Percentiles rank a stretch among this genome's conserved stretches.
phyloP scores from a whole-genome alignment of 345 rosid species.

The Salix caprea region DNA sequence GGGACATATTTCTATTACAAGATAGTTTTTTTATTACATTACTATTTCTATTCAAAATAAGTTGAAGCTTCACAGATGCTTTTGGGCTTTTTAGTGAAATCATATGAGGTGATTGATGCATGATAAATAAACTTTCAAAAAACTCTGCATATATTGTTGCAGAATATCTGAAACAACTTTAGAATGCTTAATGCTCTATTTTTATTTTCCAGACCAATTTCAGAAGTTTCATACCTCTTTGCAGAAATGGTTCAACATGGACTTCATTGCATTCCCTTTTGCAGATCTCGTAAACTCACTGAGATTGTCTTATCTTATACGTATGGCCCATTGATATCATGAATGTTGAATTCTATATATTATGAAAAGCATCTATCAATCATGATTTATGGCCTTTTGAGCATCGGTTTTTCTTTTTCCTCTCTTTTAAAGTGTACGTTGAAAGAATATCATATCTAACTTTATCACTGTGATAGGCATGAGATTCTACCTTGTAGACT shows the following conservation, averaged over 20 bases:
- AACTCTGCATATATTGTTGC: neutral
- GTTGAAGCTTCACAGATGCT: neutral
- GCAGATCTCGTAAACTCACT: conserved; percentile 85
- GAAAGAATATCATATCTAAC: conserved; percentile 11
- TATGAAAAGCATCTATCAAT: neutral
- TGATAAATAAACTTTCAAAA: neutral
- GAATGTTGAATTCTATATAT: neutral
- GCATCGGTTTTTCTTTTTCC: neutral
- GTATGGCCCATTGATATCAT: conserved; percentile 42
- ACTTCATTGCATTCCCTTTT: conserved; percentile 88
- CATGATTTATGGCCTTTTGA: neutral
- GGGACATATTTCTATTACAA: too few relatives aligned
- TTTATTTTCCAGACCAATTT: conserved; percentile 86
- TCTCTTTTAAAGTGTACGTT: neutral
- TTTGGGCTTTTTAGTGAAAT: neutral
- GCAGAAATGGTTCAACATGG: conserved; percentile 99
- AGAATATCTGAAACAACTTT: conserved; percentile 3
- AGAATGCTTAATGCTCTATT: too few relatives aligned
- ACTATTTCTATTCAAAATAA: neutral
- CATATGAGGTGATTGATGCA: neutral
- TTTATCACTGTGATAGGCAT: conserved; percentile 40
- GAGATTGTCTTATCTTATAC: conserved; percentile 79
- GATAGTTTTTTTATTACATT: neutral
- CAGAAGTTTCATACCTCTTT: conserved; percentile 67
- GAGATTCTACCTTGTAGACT: conserved; percentile 66